Base-by-base conservation (phyloP, 2,329 filamentous ascomycete species). In the Epicoccum sorghinum region DNA sequence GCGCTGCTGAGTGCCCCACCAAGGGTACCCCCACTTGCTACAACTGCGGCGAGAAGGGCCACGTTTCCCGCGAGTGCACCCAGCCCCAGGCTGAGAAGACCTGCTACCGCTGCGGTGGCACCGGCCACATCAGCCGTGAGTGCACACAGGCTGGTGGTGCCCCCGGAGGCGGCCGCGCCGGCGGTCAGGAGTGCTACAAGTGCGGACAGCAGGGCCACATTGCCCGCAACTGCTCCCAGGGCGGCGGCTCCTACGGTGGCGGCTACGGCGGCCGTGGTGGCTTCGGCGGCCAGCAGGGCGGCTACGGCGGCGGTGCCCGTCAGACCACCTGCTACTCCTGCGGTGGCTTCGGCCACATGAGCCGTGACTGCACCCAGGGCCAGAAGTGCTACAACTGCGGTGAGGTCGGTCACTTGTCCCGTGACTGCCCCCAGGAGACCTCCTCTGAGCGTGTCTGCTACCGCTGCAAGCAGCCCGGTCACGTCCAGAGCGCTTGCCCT, bases 331-430 rank as follows among this genome's bases (percentile, higher is more conserved):
- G 95, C 88, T 99, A 97, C 85, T 96, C 92, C 39, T 98, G 95
- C 81, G 95, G 95, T 69, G 95, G 95, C 65, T 93, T 91, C 75
- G 93, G 93, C 72, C 95, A 99, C 83, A 93, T 96, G 89, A 93
- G 90, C 75, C 89, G 93, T 83, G 95, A 98, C 80, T 99, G 95
- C 81, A 96, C 93, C 70, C 96, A 98, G 78, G 95, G 95, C 72
- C 93, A 96, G 84, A 98, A 98, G 85, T 99, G 95, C 89, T 99
- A 98, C 88, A 97, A 97, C 87, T 98, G 95, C 69, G 86, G 86
- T 68, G 92, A 97, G 82, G 89, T 93, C 68, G 93, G 95, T 60
- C 93, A 98, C 80, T 87, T 97, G 77, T 96, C 90, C 64, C 90
- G 93, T 64, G 95, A 99, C 79, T 99, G 95, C 85, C 89, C 93